A percentile compares a stretch with the other conserved stretches of the same genome.
These are phyloP conservation scores for Oidiodendron maius DNA, from an alignment of 495 filamentous ascomycete genomes.

Conservation along the genomic window DNA sequence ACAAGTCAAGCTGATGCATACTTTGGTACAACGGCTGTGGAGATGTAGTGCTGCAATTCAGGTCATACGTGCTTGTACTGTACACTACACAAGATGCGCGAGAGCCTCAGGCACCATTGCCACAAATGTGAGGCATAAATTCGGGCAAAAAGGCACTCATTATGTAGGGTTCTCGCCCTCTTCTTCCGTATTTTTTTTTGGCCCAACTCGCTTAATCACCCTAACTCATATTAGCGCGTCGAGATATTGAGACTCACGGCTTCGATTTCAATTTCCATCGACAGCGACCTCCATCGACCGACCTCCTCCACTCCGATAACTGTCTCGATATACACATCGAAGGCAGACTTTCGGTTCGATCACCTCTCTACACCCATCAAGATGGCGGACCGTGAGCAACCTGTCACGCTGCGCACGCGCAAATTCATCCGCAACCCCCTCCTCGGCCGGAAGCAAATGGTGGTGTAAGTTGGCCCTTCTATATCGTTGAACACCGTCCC, in stretches of 20 bases:
- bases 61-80: too few species aligned
- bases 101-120: too few species aligned
- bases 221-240: constrained; percentile 10
- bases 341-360: constrained; percentile 18
- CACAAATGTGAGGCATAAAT: too few species aligned
- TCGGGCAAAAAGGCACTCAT: too few species aligned
- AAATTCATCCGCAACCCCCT: constrained; percentile 99
- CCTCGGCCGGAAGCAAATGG: constrained; percentile 98
- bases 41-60: neutral
- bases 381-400: constrained; percentile 82
- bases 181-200: constrained; percentile 1
- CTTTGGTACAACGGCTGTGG: neutral
- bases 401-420: constrained; percentile 97
- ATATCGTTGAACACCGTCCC: too few species aligned
- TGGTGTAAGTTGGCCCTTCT: constrained; percentile 99
- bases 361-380: constrained; percentile 36
- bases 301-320: constrained; percentile 11
- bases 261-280: constrained; percentile 9
- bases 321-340: constrained; percentile 17
- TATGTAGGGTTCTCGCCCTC: constrained; percentile 10
- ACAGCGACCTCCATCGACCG: constrained; percentile 20
- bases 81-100: too few species aligned
- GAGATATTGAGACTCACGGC: constrained; percentile 9
- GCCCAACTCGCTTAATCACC: constrained; percentile 2
- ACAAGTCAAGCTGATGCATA: constrained; percentile 13